Base-by-base conservation (phyloP, 176 grass and related monocot genomes). In the Poa annua region DNA sequence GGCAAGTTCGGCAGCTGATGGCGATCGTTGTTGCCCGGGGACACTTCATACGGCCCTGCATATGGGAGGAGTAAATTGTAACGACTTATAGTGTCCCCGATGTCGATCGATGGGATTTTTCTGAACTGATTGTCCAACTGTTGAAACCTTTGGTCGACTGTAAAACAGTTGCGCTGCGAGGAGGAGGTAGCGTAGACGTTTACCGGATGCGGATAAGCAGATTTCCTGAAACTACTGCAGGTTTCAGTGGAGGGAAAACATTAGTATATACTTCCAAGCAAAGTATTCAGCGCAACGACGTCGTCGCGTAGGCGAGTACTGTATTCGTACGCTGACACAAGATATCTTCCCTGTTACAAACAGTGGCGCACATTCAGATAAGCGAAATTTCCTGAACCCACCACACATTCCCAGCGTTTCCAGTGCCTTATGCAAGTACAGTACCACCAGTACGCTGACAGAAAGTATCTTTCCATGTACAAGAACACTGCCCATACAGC, bases 1-100 rank as follows among this genome's bases (percentile, higher is more conserved):
- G 62, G 24, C 25, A 34, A 66, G 33, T 75, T 80, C 16, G 68
- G 57, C 83, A 10, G 66, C 13, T 4, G 87, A 85, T 12, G 51
- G 52, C 52, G 87, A 85, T 55, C 69, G 11, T 1, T 6, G 11
- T 1, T 6, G 79, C 3, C 5, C 10, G 42, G 38, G 68, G 63
- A 56, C 11, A 66, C 8, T 81, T 22, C 26, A 62, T 49, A 49
- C 14, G 47, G 24, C 57, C 22, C 1, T 29, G 29, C 29, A 25
- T 61, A 60, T 60, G 56, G 53, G 20, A 3, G 45, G 47, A 48
- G 48, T 50, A 20, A n/a, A 19, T n/a, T 54, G 0, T 48, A 48
- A 36, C 35, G 35, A 36, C 5, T 12, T 47, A 42, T 42, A 2
- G 9, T 11, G 1, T 44, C 11, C 7, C 5, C 20, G 51, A 2